Conservation (phyloP, 106 monocot species). For the Platanthera guangdongensis region DNA sequence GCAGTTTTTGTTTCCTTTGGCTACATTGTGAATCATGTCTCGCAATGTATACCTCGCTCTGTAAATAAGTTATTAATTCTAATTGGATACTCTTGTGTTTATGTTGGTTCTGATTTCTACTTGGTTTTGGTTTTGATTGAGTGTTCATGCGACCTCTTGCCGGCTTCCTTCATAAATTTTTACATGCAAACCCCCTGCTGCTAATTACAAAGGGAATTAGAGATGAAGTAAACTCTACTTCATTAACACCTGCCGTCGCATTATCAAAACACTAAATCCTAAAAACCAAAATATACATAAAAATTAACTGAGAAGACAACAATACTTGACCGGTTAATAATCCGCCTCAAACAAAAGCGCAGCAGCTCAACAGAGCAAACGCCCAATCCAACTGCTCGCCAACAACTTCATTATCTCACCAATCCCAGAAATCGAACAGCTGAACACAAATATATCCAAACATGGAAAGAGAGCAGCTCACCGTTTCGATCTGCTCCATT, state of each 20-base stretch:
- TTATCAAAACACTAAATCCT: neutral
- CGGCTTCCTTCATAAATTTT: no score
- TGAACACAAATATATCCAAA: neutral
- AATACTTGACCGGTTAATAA: neutral
- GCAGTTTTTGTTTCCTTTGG: no score
- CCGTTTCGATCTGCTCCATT: conserved; percentile 13
- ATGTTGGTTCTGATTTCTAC: neutral
- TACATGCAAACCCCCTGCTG: neutral
- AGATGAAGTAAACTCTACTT: neutral
- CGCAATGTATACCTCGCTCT: no score
- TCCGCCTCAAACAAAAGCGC: neutral
- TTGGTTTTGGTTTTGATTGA: neutral
- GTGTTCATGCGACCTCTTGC: no score
- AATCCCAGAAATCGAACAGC: neutral
- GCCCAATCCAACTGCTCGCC: neutral
- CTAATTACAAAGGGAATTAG: neutral
- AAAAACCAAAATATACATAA: neutral
- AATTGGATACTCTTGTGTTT: neutral
- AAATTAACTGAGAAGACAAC: neutral
- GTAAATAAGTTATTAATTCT: neutral
- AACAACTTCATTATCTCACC: neutral
- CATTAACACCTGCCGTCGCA: neutral
- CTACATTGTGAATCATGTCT: no score
- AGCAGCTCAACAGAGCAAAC: neutral
- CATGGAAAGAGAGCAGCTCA: neutral